Evolutionary conservation across 352 stramenopile species (phyloP).

Genomic region (Globisporangium polare): DNA sequence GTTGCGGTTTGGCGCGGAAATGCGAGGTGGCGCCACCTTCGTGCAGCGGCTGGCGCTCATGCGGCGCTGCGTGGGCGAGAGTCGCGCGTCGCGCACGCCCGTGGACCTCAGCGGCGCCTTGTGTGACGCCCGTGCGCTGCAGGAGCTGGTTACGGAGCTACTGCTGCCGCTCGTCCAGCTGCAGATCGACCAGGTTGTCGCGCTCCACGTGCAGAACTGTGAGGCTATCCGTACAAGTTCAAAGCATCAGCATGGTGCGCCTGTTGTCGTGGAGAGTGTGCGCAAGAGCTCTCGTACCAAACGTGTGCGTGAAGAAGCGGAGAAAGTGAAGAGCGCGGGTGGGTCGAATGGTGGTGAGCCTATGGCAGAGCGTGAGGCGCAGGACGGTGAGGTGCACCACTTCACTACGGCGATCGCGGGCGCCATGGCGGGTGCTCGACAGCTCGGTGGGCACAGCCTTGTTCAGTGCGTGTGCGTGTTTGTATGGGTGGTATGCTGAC

Average conservation of each 20-base stretch:
- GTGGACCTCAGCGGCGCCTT: slow-evolving; percentile 42
- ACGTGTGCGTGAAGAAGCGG: background rate
- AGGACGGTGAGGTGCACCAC: slow-evolving; percentile 11
- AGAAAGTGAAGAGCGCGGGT: background rate
- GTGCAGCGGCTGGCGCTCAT: slow-evolving; percentile 42
- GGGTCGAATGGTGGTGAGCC: background rate
- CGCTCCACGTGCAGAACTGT: slow-evolving; percentile 25
- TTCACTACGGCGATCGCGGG: slow-evolving; percentile 40
- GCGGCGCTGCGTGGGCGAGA: slow-evolving; percentile 25
- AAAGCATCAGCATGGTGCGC: background rate
- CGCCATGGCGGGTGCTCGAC: slow-evolving; percentile 39
- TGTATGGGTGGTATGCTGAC: background rate
- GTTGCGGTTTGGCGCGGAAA: background rate
- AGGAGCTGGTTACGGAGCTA: slow-evolving; percentile 35
- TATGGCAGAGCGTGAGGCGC: background rate
- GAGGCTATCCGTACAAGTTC: background rate
- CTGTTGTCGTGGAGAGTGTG: background rate
- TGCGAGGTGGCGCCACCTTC: slow-evolving; percentile 17
- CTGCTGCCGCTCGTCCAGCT: slow-evolving; percentile 35
- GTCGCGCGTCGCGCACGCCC: slow-evolving; percentile 22
- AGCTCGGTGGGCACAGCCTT: too few relatives aligned
- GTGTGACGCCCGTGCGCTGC: slow-evolving; percentile 25
- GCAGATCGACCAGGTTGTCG: slow-evolving; percentile 46
- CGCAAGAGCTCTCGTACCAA: background rate
- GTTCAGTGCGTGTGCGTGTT: too few relatives aligned